Conservation (phyloP, 2,329 filamentous ascomycete species). For the Cladosporium velox region DNA sequence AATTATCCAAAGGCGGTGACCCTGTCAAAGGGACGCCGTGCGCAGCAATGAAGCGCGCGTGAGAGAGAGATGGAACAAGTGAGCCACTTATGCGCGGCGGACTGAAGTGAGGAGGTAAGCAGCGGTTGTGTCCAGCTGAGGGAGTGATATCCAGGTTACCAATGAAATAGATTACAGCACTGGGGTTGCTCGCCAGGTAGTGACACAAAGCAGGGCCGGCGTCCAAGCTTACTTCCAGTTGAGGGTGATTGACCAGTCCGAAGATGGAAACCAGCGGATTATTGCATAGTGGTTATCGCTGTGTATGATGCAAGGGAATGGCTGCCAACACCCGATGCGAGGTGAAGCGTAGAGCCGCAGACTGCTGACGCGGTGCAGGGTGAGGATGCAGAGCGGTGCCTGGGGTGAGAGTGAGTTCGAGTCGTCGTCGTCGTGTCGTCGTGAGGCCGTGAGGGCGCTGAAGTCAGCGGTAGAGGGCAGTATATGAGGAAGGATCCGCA, state of each 20-base stretch:
- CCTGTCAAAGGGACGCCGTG: constrained; percentile 9
- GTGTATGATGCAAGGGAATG: constrained; percentile 20
- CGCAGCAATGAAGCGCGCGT: constrained; percentile 12
- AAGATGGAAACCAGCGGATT: constrained; percentile 18
- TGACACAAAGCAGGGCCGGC: constrained; percentile 19
- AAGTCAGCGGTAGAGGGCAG: constrained; percentile 8
- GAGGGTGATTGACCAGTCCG: constrained; percentile 19
- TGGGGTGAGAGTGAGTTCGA: neutral
- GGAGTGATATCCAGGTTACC: constrained; percentile 9
- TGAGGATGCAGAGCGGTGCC: neutral
- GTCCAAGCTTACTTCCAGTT: constrained; percentile 20
- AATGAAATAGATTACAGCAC: constrained; percentile 14
- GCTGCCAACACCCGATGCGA: constrained; percentile 17
- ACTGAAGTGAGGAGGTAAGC: constrained; percentile 14
- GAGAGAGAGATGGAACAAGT: constrained; percentile 7
- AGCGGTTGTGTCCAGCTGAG: constrained; percentile 5
- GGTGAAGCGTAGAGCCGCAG: constrained; percentile 16
- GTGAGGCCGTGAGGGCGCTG: neutral
- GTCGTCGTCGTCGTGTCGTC: neutral
- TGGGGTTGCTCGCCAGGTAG: constrained; percentile 2
- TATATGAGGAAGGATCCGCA: constrained; percentile 18
- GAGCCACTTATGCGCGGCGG: constrained; percentile 16
- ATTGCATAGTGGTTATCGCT: constrained; percentile 20
- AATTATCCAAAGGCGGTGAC: constrained; percentile 13
- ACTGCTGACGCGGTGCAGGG: constrained; percentile 5